These are phyloP conservation scores for Fusarium sp. DNA, from an alignment of 2,329 filamentous ascomycete genomes.

Conservation along the genomic window DNA sequence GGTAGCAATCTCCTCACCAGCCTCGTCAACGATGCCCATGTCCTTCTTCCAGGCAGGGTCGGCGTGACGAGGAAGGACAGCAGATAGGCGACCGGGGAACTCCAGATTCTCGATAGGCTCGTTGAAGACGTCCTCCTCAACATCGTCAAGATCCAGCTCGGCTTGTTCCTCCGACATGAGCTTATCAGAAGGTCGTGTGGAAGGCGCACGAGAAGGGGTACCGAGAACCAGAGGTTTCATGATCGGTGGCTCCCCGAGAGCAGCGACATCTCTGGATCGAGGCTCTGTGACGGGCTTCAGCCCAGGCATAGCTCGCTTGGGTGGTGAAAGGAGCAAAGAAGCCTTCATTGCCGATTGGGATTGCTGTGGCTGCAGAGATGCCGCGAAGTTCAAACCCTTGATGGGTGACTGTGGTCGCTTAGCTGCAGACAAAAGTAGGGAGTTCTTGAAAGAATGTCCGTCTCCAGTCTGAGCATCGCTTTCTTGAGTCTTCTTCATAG, in stretches of 20 bases:
- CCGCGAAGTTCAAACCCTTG: conserved; percentile 52
- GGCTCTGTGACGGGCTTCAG: conserved; percentile 51
- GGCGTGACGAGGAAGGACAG: conserved; percentile 58
- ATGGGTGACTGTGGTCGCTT: conserved; percentile 62
- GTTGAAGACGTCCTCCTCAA: conserved; percentile 50
- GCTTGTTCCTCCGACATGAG: conserved; percentile 53
- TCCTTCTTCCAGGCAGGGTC: conserved; percentile 55
- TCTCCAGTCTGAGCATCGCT: conserved; percentile 28
- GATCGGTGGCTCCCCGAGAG: conserved; percentile 48
- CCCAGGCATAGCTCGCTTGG: conserved; percentile 58
- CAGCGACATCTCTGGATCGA: conserved; percentile 32
- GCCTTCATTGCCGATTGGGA: conserved; percentile 57
- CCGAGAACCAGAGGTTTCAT: conserved; percentile 54
- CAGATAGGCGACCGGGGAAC: conserved; percentile 61
- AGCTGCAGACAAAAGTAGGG: conserved; percentile 63
- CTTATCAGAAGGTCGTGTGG: conserved; percentile 51
- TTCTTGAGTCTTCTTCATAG: conserved; percentile 45
- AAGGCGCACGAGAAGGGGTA: conserved; percentile 45
- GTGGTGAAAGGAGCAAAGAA: conserved; percentile 64
- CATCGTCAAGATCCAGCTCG: conserved; percentile 37
- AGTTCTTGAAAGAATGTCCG: conserved; percentile 55
- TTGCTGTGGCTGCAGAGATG: conserved; percentile 46
- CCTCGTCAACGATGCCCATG: conserved; percentile 49
- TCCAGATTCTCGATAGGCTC: conserved; percentile 52
- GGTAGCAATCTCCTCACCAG: conserved; percentile 18